These are phyloP conservation scores for Alternaria viburni DNA, from an alignment of 2,329 filamentous ascomycete genomes.

Conservation along the genomic window DNA sequence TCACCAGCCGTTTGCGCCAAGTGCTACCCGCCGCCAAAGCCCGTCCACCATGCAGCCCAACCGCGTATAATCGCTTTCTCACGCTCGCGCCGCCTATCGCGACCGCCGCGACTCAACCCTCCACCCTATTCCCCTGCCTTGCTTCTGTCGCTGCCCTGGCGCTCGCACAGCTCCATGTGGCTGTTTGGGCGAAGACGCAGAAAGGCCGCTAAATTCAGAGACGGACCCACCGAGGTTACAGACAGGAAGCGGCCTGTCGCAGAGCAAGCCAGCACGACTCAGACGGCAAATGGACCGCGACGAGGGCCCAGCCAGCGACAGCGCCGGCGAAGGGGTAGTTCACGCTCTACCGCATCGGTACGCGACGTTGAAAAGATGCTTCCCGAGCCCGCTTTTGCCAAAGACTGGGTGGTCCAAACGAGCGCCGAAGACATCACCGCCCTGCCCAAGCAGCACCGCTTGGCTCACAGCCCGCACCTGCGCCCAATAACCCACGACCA, in stretches of 20 bases:
- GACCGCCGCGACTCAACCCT: conserved; percentile 12
- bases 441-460: conserved; percentile 49
- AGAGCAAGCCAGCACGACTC: conserved; percentile 24
- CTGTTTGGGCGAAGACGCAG: conserved; percentile 78
- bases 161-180: conserved; percentile 67
- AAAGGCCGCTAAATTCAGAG: conserved; percentile 63
- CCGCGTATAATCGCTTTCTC: conserved; percentile 26
- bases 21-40: conserved; percentile 10
- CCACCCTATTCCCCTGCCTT: not conserved
- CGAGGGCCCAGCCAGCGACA: conserved; percentile 32
- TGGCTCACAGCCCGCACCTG: conserved; percentile 57
- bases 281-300: conserved; percentile 34
- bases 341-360: conserved; percentile 41
- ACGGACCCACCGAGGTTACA: conserved; percentile 56
- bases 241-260: conserved; percentile 53
- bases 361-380: conserved; percentile 38
- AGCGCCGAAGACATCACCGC: conserved; percentile 57
- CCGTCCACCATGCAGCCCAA: conserved; percentile 27
- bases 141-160: conserved; percentile 8
- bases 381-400: conserved; percentile 14
- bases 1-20: conserved; percentile 1
- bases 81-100: conserved; percentile 18
- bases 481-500: conserved; percentile 52
- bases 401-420: conserved; percentile 20
- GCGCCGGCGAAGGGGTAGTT: conserved; percentile 39